A percentile compares a stretch with the other conserved stretches of the same genome.
phyloP scores from a whole-genome alignment of 1,284 basidiomycete genomes.

The Boletus sp. region DNA sequence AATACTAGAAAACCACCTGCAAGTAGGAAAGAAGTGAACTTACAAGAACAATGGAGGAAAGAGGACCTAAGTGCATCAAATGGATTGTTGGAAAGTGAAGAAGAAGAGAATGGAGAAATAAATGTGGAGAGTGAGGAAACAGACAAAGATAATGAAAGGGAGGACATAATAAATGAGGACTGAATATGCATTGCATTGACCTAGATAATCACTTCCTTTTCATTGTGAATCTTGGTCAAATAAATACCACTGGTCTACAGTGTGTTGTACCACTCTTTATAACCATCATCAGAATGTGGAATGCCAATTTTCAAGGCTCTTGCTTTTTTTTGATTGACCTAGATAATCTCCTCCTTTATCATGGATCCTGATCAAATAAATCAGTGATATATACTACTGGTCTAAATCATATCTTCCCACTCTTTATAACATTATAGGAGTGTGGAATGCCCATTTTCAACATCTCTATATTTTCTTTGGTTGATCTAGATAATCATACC shows the following conservation, averaged over 20 bases:
- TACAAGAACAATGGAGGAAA: too few relatives aligned
- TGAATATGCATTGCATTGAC: too few relatives aligned
- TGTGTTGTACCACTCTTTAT: not conserved
- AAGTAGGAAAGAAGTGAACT: too few relatives aligned
- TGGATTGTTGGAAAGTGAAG: too few relatives aligned
- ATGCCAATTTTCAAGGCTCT: not conserved
- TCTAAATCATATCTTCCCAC: not conserved
- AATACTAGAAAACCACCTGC: too few relatives aligned
- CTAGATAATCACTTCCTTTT: too few relatives aligned
- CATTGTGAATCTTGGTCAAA: too few relatives aligned
- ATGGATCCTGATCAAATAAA: not conserved
- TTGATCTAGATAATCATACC: not conserved
- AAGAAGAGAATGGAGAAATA: too few relatives aligned
- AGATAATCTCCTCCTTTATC: not conserved
- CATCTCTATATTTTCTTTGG: not conserved
- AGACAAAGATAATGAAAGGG: too few relatives aligned
- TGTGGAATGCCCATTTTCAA: not conserved
- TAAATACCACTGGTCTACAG: not conserved
- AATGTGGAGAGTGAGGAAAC: too few relatives aligned
- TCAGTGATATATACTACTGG: not conserved
- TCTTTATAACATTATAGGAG: not conserved
- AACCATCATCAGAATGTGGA: not conserved
- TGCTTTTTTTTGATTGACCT: not conserved
- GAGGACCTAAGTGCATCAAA: too few relatives aligned
- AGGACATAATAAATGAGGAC: too few relatives aligned